Evolutionary conservation across 257 asterid genomes (phyloP), one percentile per base, ranked within the genome.

Genomic region (Rhazya stricta): DNA sequence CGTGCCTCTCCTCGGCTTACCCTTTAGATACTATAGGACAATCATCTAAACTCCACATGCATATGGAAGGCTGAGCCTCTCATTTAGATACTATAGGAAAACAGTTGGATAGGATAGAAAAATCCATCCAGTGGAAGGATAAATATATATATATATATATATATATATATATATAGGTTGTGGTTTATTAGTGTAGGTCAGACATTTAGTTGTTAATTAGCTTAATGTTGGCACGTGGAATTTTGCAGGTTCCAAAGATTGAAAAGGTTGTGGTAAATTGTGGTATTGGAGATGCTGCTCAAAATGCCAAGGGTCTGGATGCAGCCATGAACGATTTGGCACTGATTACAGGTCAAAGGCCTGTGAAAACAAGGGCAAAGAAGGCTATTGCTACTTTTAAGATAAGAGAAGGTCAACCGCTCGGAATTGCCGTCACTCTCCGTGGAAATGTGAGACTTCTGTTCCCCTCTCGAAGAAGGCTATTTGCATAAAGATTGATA

Each of bases 201-300:
- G 37, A 54, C n/a, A n/a, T n/a, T n/a, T n/a, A n/a, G 25, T 30
- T 39, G 50, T 36, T 58, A 8, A 27, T 58, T 73, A n/a, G 67
- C 56, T 50, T n/a, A 46, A 3, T 53, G 21, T 27, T 39, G 46
- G 53, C 9, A 16, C 6, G 51, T 27, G 63, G 37, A 11, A 53
- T 72, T 79, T 71, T 67, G 45, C 73, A 91, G 99, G 98, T 95
- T 73, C 99, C 99, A 1, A 92, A 95, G 85, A 76, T 95, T 45
- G 86, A 86, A 9, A 92, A 95, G 84, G 81, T 95, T 74, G 99
- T 95, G 51, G 97, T 95, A 89, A 95, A 92, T 78, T 92, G 99
- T 81, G 98, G 99, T 69, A 91, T 95, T 77, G 99, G 99, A 84
- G 99, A 95, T 50, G 99, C 99, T 81, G 99, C 98, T n/a, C 99